Base-by-base conservation (phyloP, 768 basidiomycete species). In the Zangia roseola region DNA sequence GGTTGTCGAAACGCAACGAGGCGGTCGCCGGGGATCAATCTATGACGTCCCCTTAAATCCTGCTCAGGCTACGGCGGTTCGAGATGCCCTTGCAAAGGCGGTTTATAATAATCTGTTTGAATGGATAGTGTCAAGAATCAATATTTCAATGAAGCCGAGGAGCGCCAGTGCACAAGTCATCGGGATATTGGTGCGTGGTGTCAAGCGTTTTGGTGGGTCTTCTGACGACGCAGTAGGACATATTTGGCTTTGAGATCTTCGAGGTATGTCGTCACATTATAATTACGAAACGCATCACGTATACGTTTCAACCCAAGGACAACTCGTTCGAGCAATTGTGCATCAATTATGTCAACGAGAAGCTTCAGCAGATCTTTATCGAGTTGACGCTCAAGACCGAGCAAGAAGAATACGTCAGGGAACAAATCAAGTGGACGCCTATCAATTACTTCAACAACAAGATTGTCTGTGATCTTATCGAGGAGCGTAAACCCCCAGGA, bases 281-380 rank as follows among this genome's bases (percentile, higher is more conserved):
- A 16, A 16, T 58, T 19, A 31, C 36, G 52, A 50, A 47, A 16
- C 31, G 31, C 43, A 42, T 30, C 23, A 10, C 31, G 14, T 19
- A 52, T 30, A 8, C 23, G 9, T 43, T 45, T 16, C 39, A 43
- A 58, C 87, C 25, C 19, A 57, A 94, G 88, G 90, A 94, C 68
- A 95, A 95, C 69, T 93, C 91, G 5, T 94, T 94, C 63, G 93
- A 94, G 65, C 94, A 99, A 69, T 83, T 99, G 17, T 99, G 97
- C 74, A 99, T 99, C 79, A 99, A 99, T 75, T 99, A 99, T 61
- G 97, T 98, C 74, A 99, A 99, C 77, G 97, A 99, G 72, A 99
- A 99, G 71, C 80, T 99, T 21, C 95, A 99, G 61, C 95, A 95
- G 65, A 99, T 98, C 62, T 99, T 99, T 73, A 99, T 99, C 61